These are phyloP conservation scores for Sclerotinia trifoliorum DNA, from an alignment of 2,329 filamentous ascomycete species.

Conservation along the genomic window DNA sequence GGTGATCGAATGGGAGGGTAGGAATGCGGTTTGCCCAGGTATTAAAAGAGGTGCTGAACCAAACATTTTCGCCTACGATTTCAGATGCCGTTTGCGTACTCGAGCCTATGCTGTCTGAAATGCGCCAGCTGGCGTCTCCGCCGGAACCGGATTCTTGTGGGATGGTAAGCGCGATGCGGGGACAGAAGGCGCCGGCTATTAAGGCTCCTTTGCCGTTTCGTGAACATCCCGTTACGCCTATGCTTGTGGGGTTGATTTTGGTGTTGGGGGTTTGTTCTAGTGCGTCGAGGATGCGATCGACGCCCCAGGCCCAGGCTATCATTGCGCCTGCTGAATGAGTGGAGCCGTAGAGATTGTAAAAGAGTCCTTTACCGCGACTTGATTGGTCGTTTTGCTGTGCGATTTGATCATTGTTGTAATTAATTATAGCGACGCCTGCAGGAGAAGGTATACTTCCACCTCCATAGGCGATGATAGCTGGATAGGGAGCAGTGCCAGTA, in stretches of 20 bases:
- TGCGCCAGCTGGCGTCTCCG: conserved; percentile 60
- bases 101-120: conserved; percentile 48
- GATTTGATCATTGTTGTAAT: conserved; percentile 58
- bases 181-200: conserved; percentile 53
- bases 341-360: conserved; percentile 59
- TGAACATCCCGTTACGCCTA: conserved; percentile 63
- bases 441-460: conserved; percentile 55
- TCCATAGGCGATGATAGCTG: conserved; percentile 58
- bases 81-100: conserved; percentile 60
- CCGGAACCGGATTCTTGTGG: conserved; percentile 63
- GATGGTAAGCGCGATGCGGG: conserved; percentile 59
- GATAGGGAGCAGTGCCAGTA: conserved; percentile 48
- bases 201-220: conserved; percentile 64
- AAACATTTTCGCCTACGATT: conserved; percentile 60
- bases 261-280: conserved; percentile 50
- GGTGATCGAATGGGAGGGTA: conserved; percentile 55
- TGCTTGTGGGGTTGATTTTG: conserved; percentile 48
- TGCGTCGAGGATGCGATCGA: conserved; percentile 58
- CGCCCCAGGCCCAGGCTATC: conserved; percentile 64
- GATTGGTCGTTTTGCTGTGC: conserved; percentile 48
- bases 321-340: conserved; percentile 56
- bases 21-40: conserved; percentile 47
- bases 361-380: conserved; percentile 53
- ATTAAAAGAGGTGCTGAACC: conserved; percentile 59
- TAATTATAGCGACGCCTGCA: conserved; percentile 54